Conservation (phyloP, 2,329 filamentous ascomycete genomes). For the Raffaelea deltoideospora region DNA sequence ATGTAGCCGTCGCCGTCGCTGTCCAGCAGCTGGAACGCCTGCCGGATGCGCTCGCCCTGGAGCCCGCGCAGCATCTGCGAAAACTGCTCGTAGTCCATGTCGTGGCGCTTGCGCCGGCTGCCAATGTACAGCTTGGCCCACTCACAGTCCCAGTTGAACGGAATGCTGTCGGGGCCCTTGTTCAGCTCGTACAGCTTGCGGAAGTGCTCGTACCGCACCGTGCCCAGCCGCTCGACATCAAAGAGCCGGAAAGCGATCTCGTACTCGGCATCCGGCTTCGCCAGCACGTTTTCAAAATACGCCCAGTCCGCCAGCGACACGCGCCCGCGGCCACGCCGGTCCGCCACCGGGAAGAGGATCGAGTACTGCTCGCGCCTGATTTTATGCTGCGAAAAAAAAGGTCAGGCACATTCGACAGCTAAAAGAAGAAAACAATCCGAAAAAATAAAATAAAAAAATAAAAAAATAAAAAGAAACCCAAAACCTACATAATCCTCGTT, state of each 20-base stretch:
- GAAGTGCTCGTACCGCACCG: constrained; percentile 82
- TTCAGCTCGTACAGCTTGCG: constrained; percentile 73
- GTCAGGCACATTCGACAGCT: no score
- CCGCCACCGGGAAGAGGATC: constrained; percentile 83
- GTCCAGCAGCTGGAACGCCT: constrained; percentile 88
- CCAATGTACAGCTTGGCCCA: constrained; percentile 95
- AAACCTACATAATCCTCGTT: constrained; percentile 78
- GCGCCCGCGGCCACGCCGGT: constrained; percentile 57
- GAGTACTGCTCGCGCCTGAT: constrained; percentile 93
- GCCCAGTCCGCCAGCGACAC: constrained; percentile 77
- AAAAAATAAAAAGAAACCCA: not conserved
- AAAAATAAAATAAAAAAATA: not conserved
- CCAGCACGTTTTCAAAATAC: constrained; percentile 83
- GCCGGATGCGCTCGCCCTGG: constrained; percentile 88
- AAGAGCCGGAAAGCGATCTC: constrained; percentile 97
- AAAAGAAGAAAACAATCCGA: not conserved
- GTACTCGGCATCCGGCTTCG: constrained; percentile 94
- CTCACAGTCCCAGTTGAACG: constrained; percentile 94
- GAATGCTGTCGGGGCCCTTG: constrained; percentile 70
- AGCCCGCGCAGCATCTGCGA: constrained; percentile 94
- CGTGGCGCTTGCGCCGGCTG: constrained; percentile 71
- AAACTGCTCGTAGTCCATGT: constrained; percentile 91
- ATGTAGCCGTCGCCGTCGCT: constrained; percentile 89
- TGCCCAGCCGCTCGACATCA: constrained; percentile 68
- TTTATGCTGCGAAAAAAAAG: constrained; percentile 82